Percentiles rank a stretch among this genome's conserved stretches.
These are phyloP conservation scores for Actinomortierella wolfii DNA, from an alignment of 371 early-diverging fungal genomes.

Conservation along the genomic window DNA sequence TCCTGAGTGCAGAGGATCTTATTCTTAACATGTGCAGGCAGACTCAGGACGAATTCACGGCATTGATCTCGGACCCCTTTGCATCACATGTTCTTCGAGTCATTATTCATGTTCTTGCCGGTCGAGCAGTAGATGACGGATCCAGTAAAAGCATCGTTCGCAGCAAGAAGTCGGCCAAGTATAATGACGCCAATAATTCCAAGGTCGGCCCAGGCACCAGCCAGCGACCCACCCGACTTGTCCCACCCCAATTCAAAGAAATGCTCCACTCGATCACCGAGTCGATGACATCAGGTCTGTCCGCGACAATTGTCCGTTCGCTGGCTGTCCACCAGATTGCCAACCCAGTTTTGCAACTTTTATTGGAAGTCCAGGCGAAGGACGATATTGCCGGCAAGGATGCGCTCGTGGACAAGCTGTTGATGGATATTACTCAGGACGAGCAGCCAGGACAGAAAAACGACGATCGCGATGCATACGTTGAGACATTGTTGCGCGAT, in stretches of 20 bases:
- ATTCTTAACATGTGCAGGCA: conserved; percentile 66
- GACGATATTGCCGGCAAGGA: conserved; percentile 57
- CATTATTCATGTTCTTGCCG: conserved; percentile 70
- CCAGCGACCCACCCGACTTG: conserved; percentile 51
- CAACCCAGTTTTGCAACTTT: conserved; percentile 80
- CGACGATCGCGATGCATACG: conserved; percentile 59
- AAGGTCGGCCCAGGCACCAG: conserved; percentile 35
- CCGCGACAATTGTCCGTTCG: conserved; percentile 62
- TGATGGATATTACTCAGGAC: conserved; percentile 66
- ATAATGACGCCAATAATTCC: conserved; percentile 69
- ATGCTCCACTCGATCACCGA: conserved; percentile 63
- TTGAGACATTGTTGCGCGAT: conserved; percentile 63
- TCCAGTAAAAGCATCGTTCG: conserved; percentile 58
- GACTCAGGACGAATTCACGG: conserved; percentile 67
- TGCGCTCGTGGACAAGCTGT: conserved; percentile 63
- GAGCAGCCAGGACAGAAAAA: conserved; percentile 41
- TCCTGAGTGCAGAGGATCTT: conserved; percentile 70
- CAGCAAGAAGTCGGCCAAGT: conserved; percentile 68
- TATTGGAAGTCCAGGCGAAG: conserved; percentile 61
- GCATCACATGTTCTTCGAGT: conserved; percentile 80
- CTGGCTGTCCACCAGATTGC: conserved; percentile 71
- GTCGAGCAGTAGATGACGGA: conserved; percentile 62
- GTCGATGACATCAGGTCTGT: conserved; percentile 56
- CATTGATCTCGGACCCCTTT: conserved; percentile 72
- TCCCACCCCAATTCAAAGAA: conserved; percentile 65